phyloP scores from a whole-genome alignment of 306 rosid species.

The Cucumis sativus region DNA sequence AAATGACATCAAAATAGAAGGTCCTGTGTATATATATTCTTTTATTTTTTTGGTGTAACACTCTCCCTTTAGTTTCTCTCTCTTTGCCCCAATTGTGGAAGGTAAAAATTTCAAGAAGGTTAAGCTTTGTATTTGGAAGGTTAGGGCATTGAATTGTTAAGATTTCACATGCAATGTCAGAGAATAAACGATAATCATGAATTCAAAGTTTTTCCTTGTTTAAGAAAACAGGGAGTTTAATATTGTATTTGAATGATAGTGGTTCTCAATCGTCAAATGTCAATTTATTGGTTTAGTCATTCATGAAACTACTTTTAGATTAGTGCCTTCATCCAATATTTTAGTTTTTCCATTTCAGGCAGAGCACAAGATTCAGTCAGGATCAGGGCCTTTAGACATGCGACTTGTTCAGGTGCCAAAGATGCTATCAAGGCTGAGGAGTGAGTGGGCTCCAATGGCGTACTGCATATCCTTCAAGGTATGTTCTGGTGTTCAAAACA shows the following conservation, averaged over 20 bases:
- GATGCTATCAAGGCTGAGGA: slow-evolving; percentile 64
- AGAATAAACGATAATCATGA: background rate
- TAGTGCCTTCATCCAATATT: background rate
- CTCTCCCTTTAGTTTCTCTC: too few species aligned
- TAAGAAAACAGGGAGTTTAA: background rate
- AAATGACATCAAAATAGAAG: too few species aligned
- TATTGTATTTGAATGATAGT: background rate
- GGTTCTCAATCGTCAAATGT: background rate
- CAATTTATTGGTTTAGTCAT: background rate
- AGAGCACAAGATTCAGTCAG: slow-evolving; percentile 91
- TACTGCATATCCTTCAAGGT: slow-evolving; percentile 93
- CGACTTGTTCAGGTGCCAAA: slow-evolving; percentile 86
- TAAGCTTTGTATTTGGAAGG: too few species aligned
- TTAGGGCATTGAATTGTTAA: too few species aligned
- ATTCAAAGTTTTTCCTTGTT: background rate
- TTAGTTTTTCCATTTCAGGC: slow-evolving; percentile 35
- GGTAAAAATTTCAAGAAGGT: too few species aligned
- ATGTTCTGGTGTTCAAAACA: slow-evolving; percentile 1
- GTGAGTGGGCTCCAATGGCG: slow-evolving; percentile 69
- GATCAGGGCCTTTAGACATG: slow-evolving; percentile 69
- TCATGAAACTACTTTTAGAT: background rate
- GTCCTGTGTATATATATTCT: too few species aligned
- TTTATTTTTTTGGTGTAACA: too few species aligned
- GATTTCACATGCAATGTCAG: too few species aligned
- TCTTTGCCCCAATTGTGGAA: too few species aligned